These are phyloP conservation scores for Paecilomyces dactylethromorphus DNA, from an alignment of 2,329 filamentous ascomycete genomes.

Conservation along the genomic window DNA sequence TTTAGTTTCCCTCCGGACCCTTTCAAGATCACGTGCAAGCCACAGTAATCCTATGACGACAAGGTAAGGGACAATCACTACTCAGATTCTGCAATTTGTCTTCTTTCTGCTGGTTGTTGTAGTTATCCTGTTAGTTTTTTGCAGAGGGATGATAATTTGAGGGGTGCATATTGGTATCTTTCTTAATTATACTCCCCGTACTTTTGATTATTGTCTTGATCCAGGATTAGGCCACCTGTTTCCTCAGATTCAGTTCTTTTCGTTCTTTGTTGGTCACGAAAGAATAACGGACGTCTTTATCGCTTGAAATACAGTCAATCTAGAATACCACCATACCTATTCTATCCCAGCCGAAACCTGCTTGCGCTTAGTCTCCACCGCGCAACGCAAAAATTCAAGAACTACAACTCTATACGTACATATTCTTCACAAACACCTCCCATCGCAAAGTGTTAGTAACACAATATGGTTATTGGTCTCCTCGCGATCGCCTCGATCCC, in stretches of 20 bases:
- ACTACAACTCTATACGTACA: too few relatives aligned
- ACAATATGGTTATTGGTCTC: conserved; percentile 36
- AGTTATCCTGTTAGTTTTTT: background rate
- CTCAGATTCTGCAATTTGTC: background rate
- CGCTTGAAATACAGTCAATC: background rate
- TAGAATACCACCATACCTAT: too few relatives aligned
- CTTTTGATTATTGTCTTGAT: background rate
- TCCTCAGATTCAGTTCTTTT: background rate
- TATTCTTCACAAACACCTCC: background rate
- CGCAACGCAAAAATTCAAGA: too few relatives aligned
- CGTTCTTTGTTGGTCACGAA: background rate
- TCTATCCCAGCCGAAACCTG: too few relatives aligned
- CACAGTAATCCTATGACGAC: background rate
- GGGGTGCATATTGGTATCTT: background rate
- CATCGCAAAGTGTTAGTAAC: conserved; percentile 1
- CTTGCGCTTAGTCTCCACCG: too few relatives aligned
- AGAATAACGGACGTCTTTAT: background rate
- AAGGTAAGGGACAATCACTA: background rate
- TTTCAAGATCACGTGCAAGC: background rate
- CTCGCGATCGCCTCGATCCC: conserved; percentile 35
- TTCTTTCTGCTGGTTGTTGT: background rate
- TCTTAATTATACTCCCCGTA: background rate
- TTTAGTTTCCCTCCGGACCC: too few relatives aligned
- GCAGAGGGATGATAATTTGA: background rate
- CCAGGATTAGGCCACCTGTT: background rate